These are phyloP conservation scores for Bryum argenteum DNA, from an alignment of 225 moss, liverwort and hornwort genomes.

Conservation along the genomic window DNA sequence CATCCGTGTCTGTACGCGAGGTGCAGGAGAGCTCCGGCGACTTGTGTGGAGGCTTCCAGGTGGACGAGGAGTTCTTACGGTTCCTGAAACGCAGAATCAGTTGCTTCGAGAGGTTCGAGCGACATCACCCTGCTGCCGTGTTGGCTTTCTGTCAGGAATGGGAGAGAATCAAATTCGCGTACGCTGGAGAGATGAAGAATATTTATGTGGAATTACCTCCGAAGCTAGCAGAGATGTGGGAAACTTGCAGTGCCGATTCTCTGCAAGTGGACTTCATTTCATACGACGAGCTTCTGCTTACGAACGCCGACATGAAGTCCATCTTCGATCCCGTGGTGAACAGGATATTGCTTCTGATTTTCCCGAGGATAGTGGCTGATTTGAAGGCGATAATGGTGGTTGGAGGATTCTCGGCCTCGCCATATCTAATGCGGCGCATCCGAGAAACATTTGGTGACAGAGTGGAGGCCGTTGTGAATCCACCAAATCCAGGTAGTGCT, in stretches of 20 bases:
- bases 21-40: slow-evolving; percentile 35
- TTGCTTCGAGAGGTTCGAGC: slow-evolving; percentile 21
- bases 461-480: slow-evolving; percentile 7
- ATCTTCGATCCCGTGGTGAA: slow-evolving; percentile 40
- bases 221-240: slow-evolving; percentile 36
- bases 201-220: slow-evolving; percentile 10
- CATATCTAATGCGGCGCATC: slow-evolving; percentile 36
- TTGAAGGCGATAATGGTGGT: slow-evolving; percentile 34
- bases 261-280: no score
- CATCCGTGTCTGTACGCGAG: slow-evolving; percentile 22
- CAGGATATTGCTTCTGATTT: neutral
- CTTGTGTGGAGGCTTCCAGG: slow-evolving; percentile 27
- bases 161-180: slow-evolving; percentile 12
- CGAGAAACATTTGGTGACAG: neutral
- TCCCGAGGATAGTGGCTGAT: neutral
- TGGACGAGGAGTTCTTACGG: slow-evolving; percentile 30
- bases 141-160: slow-evolving; percentile 6
- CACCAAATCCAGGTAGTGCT: slow-evolving; percentile 25
- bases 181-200: neutral
- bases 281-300: slow-evolving; percentile 29
- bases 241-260: neutral
- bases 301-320: slow-evolving; percentile 25
- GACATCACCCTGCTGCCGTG: neutral
- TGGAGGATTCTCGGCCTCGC: slow-evolving; percentile 45
- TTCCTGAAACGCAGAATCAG: neutral